Percentiles rank a stretch among this genome's conserved stretches.
phyloP scores from a whole-genome alignment of 768 basidiomycete genomes.

The Leccinum broughii region DNA sequence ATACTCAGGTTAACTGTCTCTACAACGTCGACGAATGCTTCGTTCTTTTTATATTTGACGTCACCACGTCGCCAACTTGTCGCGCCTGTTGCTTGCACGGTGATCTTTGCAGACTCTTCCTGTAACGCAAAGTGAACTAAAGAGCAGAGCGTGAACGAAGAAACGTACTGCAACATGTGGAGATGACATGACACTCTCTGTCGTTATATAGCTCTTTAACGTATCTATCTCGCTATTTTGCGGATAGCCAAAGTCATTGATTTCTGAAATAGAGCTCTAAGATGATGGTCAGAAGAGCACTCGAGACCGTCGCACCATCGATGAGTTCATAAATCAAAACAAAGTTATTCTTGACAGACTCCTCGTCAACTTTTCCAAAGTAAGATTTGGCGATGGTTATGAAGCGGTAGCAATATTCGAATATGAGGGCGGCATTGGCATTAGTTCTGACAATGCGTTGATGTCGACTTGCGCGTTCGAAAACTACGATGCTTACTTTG shows the following conservation, averaged over 20 bases:
- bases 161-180: constrained; percentile 75
- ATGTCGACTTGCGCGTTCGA: neutral
- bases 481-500: constrained; percentile 63
- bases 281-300: neutral
- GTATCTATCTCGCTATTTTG: constrained; percentile 99
- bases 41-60: constrained; percentile 99
- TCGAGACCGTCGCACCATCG: constrained; percentile 61
- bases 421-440: constrained; percentile 95
- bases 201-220: constrained; percentile 96
- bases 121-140: constrained; percentile 31
- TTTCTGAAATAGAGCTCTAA: constrained; percentile 55
- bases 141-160: neutral
- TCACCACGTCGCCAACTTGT: constrained; percentile 95
- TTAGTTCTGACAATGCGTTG: constrained; percentile 65
- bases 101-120: constrained; percentile 98
- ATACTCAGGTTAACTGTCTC: constrained; percentile 95
- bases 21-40: constrained; percentile 99
- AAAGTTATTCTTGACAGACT: constrained; percentile 98
- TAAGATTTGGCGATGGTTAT: constrained; percentile 93
- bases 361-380: constrained; percentile 98
- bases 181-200: constrained; percentile 89
- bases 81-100: constrained; percentile 93
- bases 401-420: constrained; percentile 97
- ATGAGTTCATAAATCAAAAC: constrained; percentile 97
- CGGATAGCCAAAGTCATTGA: constrained; percentile 98